Evolutionary conservation across 2,329 filamentous ascomycete species (phyloP).

Genomic region (Aspergillus quadrilineatus): DNA sequence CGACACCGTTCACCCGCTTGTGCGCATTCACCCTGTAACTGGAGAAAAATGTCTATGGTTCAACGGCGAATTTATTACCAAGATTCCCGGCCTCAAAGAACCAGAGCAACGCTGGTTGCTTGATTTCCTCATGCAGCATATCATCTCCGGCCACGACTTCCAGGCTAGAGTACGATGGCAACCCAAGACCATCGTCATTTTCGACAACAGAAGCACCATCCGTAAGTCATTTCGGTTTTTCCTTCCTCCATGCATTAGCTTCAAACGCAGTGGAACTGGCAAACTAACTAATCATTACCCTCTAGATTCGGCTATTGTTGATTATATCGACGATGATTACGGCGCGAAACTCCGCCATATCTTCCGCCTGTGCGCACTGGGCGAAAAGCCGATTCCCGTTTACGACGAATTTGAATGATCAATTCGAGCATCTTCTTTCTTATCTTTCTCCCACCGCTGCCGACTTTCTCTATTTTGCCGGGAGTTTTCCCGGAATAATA

Average conservation of each 20-base stretch:
- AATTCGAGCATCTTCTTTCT: neutral
- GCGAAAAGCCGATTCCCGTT: slow-evolving; percentile 51
- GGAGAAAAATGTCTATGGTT: slow-evolving; percentile 50
- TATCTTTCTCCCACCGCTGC: neutral
- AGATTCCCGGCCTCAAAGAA: slow-evolving; percentile 50
- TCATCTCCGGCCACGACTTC: slow-evolving; percentile 49
- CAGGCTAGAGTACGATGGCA: slow-evolving; percentile 50
- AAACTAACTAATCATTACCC: slow-evolving; percentile 17
- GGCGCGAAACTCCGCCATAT: slow-evolving; percentile 50
- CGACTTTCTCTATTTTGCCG: neutral
- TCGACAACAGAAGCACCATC: slow-evolving; percentile 50
- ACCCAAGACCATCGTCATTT: slow-evolving; percentile 52
- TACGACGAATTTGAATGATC: slow-evolving; percentile 32
- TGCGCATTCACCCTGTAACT: slow-evolving; percentile 51
- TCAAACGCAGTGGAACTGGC: slow-evolving; percentile 2
- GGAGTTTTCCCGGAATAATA: neutral
- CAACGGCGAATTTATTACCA: slow-evolving; percentile 51
- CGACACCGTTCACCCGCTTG: slow-evolving; percentile 46
- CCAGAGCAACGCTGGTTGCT: slow-evolving; percentile 47
- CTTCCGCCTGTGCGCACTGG: slow-evolving; percentile 52
- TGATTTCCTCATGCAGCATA: slow-evolving; percentile 51
- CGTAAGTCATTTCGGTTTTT: slow-evolving; percentile 36
- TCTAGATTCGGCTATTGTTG: slow-evolving; percentile 51
- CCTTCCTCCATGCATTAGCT: slow-evolving; percentile 2
- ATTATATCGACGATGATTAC: slow-evolving; percentile 49